Evolutionary conservation across 495 filamentous ascomycete genomes (phyloP).

Genomic region (Usnea hakonensis): DNA sequence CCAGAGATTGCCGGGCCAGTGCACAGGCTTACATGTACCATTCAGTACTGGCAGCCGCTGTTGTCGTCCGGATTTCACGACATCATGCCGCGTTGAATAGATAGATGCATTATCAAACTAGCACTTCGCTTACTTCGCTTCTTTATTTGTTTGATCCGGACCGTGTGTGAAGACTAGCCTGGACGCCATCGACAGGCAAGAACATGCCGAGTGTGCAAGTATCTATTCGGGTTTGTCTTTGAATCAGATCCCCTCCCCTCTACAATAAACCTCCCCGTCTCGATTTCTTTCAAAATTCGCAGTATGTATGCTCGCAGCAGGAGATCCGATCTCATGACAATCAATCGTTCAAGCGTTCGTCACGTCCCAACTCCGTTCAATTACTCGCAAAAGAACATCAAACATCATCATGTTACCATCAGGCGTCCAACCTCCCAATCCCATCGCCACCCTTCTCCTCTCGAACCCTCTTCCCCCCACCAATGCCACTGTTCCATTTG

Average conservation of each 20-base stretch:
- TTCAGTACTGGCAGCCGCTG: not conserved
- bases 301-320: not conserved
- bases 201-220: not conserved
- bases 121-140: not conserved
- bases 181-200: not conserved
- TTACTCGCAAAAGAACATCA: too few relatives aligned
- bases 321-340: not conserved
- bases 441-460: constrained; percentile 26
- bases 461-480: constrained; percentile 13
- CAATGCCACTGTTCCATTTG: constrained; percentile 14
- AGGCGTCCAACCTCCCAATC: constrained; percentile 27
- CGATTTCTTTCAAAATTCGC: not conserved
- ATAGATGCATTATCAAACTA: constrained; percentile 8
- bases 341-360: too few relatives aligned
- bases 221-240: not conserved
- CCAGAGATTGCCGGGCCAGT: not conserved
- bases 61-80: not conserved
- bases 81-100: constrained; percentile 4
- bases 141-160: too few relatives aligned
- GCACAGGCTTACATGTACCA: not conserved
- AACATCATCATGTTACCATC: too few relatives aligned
- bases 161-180: not conserved
- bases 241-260: not conserved
- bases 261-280: not conserved
- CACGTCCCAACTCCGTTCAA: too few relatives aligned